Base-by-base conservation (phyloP, 768 basidiomycete species). In the Boletus barrowsii region DNA sequence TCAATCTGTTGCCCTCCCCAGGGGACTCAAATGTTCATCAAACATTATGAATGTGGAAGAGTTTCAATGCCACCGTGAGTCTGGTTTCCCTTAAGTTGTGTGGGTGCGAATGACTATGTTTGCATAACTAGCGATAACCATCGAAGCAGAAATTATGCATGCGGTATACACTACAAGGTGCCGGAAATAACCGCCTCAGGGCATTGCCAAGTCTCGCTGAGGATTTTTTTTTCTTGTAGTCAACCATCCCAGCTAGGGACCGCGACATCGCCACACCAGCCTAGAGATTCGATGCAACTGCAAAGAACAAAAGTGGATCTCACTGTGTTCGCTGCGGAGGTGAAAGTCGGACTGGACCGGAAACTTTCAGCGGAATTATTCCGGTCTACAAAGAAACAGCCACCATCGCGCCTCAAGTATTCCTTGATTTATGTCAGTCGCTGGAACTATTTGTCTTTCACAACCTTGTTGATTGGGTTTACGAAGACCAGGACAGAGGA, bases 141-240 rank as follows among this genome's bases (percentile, higher is more conserved):
- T 98, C 56, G 81, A 81, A 47, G 90, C 91, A 0, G 83, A 87
- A 51, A 83, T 93, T 14, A 83, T 90, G 74, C 79, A 82, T 59
- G 86, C 83, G 78, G 83, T 90, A 30, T 42, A 53, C 29, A 11
- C 44, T 17, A 43, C 30, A 13, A 10, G 20, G 14, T 24, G 15
- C n/a, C 3, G 29, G 29, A 39, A 29, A 35, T 6, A 18, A 7
- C 35, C n/a, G 3, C 4, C 37, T 11, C 44, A 29, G 26, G 26
- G 26, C 1, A 9, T 3, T 11, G 13, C 10, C 14, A 5, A 46
- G 33, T 15, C 45, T 6, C 36, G 7, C 24, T 7, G 18, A 10
- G 18, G 1, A 5, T 20, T 33, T 18, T 29, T 18, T 29, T 37
- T 26, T 18, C 42, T 29, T 36, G 22, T 11, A 17, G 35, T 45